Percentiles rank a stretch among this genome's conserved stretches.
phyloP scores from a whole-genome alignment of 345 rosid species.

The Populus ilicifolia region DNA sequence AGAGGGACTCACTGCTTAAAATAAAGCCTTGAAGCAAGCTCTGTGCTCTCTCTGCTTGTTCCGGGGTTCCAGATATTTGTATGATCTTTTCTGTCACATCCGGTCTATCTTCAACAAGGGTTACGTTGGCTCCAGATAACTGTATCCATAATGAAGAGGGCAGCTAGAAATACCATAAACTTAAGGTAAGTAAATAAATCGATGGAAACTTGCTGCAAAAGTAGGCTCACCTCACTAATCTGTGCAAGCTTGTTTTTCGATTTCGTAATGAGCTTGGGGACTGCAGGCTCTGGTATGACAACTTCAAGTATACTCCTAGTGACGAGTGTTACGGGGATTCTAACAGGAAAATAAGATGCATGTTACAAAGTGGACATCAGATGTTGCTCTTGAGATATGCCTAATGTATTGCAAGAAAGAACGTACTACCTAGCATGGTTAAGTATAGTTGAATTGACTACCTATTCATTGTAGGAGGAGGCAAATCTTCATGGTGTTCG shows the following conservation, averaged over 20 bases:
- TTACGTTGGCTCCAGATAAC: conserved; percentile 92
- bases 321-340: conserved; percentile 76
- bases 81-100: conserved; percentile 67
- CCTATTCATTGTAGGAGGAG: conserved; percentile 56
- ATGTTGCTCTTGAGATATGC: neutral
- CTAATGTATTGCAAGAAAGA: neutral
- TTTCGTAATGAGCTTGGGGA: conserved; percentile 80
- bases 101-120: conserved; percentile 67
- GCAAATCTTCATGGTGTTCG: conserved; percentile 67
- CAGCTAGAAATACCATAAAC: neutral
- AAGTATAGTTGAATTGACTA: conserved; percentile 19
- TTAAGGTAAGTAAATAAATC: neutral
- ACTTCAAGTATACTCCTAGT: conserved; percentile 95
- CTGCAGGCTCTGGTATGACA: conserved; percentile 76
- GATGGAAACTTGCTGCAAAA: neutral
- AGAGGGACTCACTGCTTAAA: conserved; percentile 71
- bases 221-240: conserved; percentile 78
- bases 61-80: conserved; percentile 89
- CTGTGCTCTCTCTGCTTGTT: conserved; percentile 95
- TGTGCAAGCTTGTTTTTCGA: conserved; percentile 87
- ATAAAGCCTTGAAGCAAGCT: conserved; percentile 97
- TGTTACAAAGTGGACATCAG: neutral
- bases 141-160: conserved; percentile 23
- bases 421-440: neutral
- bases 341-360: conserved; percentile 14